Base-by-base conservation (phyloP, 2,329 filamentous ascomycete genomes). In the Epichloe aotearoae region DNA sequence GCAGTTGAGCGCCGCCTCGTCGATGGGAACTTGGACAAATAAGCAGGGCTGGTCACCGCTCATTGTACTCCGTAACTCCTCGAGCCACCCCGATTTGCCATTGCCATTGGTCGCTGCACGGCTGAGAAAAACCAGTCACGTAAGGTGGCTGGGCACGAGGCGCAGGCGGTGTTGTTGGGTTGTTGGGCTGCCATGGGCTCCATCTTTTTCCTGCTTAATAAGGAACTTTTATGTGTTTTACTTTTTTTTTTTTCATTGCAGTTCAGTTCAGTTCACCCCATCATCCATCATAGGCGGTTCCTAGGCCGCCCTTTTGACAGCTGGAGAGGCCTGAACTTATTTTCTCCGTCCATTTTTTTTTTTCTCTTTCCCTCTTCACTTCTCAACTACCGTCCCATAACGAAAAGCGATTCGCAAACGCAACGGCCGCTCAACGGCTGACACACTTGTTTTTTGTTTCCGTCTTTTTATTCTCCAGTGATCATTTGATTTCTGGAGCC, bases 31-130 rank as follows among this genome's bases (percentile, higher is more conserved):
- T 8, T 26, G 3, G 23, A 26, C 7, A 7, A 7, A 33, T n/a
- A 2, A 20, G n/a, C 40, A 45, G 45, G 48, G 48, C 55, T 57
- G 49, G 53, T 50, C 54, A 59, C 59, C 55, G 55, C 53, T 58
- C 55, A 26, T 26, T 26, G 8, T 1, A 19, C 19, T 2, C 19
- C 19, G 8, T 1, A 2, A 14, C 2, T 20, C 30, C 26, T 46
- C 26, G 44, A 46, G 43, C 36, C 15, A 34, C 3, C 26, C 15
- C 11, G 14, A 5, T 23, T 38, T 30, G 12, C 46, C 17, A 47
- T 38, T 30, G 12, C 46, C 17, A 47, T 47, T 47, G 45, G 45
- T 26, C 41, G 49, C 42, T 30, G 43, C 26, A 11, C 41, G n/a
- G 43, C 30, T 36, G 43, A 46, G 23, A 12, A 17, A 30, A 10